Evolutionary conservation across 2,329 filamentous ascomycete species (phyloP), one percentile per base, ranked within the genome.

Genomic region (Emergomyces orientalis): DNA sequence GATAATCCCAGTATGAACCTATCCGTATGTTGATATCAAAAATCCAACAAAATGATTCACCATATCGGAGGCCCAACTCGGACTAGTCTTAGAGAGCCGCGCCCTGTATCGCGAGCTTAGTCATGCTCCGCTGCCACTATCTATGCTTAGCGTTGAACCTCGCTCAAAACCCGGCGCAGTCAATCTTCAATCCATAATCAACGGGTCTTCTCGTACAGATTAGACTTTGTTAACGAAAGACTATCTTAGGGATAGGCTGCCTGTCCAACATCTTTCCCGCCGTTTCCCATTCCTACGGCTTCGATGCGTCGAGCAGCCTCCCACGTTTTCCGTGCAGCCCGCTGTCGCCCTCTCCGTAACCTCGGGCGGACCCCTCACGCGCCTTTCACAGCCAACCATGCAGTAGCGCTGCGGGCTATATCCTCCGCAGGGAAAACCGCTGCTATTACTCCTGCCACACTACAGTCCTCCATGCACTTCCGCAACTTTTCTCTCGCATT

Each of bases 251-350:
- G 32, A 32, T 60, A 45, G 45, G 45, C 49, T 52, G 11, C 22
- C 27, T 60, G 30, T 25, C 49, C 63, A 65, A 63, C 60, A 60
- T 56, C 54, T 37, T 43, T 14, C 19, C 49, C 30, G 3, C n/a
- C 13, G 41, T 8, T 37, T 22, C 60, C 37, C 47, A 51, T 63
- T 64, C 30, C 59, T 47, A 63, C 67, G 66, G 64, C 63, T 70
- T 68, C 70, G 74, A 81, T 81, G 79, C 78, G 78, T 77, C 77
- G 76, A 72, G 78, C 74, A 69, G 74, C 74, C 67, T 65, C 77
- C 61, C 77, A 79, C 65, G 76, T 74, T 65, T 75, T 80, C 69
- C 78, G 78, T 71, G 76, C 78, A 71, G 76, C 78, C 70, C 78
- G 78, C 69, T 75, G 75, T 69, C 71, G 71, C 65, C 73, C 77